phyloP scores from a whole-genome alignment of 2,329 filamentous ascomycete species.

The Orbilia quercus region DNA sequence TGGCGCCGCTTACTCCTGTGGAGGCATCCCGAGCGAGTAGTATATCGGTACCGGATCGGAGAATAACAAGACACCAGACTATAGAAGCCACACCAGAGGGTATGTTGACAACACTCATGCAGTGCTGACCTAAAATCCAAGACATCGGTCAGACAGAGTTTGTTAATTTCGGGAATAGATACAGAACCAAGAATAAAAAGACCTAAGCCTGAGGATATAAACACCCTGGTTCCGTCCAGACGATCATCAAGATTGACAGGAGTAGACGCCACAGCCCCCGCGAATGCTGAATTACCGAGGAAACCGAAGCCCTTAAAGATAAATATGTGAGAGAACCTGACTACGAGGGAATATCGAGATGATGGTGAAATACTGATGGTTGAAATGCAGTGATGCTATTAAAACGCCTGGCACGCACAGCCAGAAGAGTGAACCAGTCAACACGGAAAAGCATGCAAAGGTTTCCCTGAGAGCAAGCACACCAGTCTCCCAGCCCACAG shows the following conservation, averaged over 20 bases:
- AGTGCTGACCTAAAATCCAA: too few species aligned
- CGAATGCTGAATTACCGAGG: neutral
- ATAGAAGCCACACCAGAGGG: neutral
- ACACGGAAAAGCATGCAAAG: neutral
- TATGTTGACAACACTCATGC: neutral
- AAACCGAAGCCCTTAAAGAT: neutral
- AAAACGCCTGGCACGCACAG: neutral
- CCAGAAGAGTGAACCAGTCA: neutral
- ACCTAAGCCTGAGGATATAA: neutral
- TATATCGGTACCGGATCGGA: neutral
- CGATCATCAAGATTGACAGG: neutral
- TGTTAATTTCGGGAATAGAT: neutral
- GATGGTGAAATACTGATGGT: neutral
- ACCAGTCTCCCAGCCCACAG: neutral
- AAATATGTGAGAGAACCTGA: neutral
- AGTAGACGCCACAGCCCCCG: neutral
- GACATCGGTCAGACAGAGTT: neutral
- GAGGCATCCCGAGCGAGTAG: neutral
- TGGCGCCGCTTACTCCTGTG: neutral
- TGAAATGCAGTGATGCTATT: neutral
- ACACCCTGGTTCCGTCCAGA: neutral
- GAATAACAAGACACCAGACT: slow-evolving; percentile 9
- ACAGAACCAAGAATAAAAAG: neutral
- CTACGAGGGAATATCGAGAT: neutral
- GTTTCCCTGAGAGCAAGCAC: neutral